phyloP scores from a whole-genome alignment of 106 monocot genomes.

The Chionographis japonica region DNA sequence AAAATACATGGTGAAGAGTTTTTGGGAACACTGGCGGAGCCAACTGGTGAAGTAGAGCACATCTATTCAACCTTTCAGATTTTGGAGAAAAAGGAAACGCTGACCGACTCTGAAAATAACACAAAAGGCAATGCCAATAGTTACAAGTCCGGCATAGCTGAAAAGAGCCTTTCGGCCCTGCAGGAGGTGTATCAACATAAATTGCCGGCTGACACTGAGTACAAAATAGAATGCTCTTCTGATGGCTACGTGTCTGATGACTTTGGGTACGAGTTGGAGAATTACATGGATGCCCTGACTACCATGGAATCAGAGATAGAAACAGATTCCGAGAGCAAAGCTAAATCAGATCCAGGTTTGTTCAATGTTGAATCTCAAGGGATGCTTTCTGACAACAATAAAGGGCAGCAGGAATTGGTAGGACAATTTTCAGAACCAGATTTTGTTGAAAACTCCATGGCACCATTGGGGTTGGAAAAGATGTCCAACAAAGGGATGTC shows the following conservation, averaged over 20 bases:
- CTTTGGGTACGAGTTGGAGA: conserved; percentile 69
- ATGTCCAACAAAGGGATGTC: conserved; percentile 3
- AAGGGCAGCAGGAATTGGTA: conserved; percentile 8
- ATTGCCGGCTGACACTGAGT: conserved; percentile 10
- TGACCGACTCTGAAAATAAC: conserved; percentile 10
- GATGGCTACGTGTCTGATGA: conserved; percentile 63
- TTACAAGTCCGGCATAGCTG: conserved; percentile 3
- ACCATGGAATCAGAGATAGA: conserved; percentile 70
- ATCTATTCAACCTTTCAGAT: not conserved
- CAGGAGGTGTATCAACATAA: conserved; percentile 4
- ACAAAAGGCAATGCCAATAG: not conserved
- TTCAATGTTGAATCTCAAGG: conserved; percentile 13
- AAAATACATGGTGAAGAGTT: conserved; percentile 10
- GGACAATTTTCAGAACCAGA: conserved; percentile 19
- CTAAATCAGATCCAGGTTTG: conserved; percentile 14
- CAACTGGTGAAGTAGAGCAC: conserved; percentile 6
- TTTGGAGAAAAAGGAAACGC: conserved; percentile 17
- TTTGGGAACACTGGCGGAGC: not conserved
- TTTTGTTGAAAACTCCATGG: conserved; percentile 6
- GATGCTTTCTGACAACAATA: conserved; percentile 8
- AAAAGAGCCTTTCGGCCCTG: conserved; percentile 2
- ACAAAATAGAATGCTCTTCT: conserved; percentile 28
- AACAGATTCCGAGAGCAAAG: conserved; percentile 48
- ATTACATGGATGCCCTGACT: conserved; percentile 78
- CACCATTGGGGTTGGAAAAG: not conserved